A percentile compares a stretch with the other conserved stretches of the same genome.
Evolutionary conservation across 2,329 filamentous ascomycete genomes (phyloP).

Genomic region (Aureobasidium leucospermi): DNA sequence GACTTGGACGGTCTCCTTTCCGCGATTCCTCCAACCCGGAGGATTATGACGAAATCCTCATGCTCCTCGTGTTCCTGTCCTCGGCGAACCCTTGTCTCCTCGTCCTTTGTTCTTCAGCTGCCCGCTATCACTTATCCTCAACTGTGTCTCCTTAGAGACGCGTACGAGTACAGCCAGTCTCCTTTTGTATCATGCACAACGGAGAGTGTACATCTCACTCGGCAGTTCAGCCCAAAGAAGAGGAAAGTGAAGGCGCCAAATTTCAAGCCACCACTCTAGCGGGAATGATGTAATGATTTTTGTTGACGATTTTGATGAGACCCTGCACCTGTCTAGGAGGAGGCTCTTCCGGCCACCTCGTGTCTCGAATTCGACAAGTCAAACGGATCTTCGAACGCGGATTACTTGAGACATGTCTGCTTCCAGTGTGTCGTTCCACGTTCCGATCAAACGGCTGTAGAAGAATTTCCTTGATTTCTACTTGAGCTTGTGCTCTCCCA

Average conservation of each 20-base stretch:
- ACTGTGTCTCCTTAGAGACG: background rate
- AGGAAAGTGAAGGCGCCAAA: background rate
- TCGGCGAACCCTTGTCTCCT: background rate
- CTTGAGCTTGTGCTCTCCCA: background rate
- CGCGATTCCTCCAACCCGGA: background rate
- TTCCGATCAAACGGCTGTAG: background rate
- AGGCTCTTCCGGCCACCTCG: background rate
- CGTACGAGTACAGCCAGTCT: background rate
- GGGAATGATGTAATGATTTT: background rate
- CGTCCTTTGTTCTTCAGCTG: background rate
- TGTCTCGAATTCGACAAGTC: background rate
- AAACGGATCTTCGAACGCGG: background rate
- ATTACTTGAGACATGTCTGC: background rate
- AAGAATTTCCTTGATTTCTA: background rate
- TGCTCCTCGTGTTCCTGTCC: background rate
- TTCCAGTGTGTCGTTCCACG: background rate
- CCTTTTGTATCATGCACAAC: background rate
- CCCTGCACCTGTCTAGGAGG: background rate
- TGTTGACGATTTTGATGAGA: background rate
- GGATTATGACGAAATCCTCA: conserved; percentile 1
- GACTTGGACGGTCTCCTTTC: background rate
- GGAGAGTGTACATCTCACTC: background rate
- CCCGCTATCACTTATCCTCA: background rate
- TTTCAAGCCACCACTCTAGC: conserved; percentile 7
- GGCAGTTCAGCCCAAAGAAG: background rate